Conservation (phyloP, 306 rosid genomes). For the Gynostemma pentaphyllum region DNA sequence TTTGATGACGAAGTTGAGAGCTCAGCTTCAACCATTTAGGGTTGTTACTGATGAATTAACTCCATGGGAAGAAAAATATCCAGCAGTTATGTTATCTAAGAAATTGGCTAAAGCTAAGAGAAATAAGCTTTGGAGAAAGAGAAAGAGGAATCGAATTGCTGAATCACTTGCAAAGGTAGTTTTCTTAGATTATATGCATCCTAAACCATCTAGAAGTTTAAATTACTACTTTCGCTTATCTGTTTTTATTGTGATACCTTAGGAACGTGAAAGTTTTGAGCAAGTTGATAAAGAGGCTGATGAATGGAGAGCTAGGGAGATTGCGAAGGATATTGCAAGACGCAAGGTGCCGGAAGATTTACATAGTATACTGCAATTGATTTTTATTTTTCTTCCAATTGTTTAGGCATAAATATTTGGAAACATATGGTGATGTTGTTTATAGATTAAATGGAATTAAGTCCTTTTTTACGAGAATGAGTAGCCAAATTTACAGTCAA, state of each 20-base stretch:
- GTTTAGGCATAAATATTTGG: background rate
- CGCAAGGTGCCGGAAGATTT: constrained; percentile 40
- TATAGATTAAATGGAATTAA: background rate
- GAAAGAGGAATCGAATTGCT: constrained; percentile 43
- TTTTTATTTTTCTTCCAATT: background rate
- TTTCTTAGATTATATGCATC: constrained; percentile 10
- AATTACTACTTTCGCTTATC: constrained; percentile 7
- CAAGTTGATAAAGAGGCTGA: constrained; percentile 69
- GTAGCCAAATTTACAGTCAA: background rate
- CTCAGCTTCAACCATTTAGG: constrained; percentile 57
- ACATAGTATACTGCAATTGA: background rate
- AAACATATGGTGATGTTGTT: background rate
- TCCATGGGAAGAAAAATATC: constrained; percentile 85
- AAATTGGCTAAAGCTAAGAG: constrained; percentile 43
- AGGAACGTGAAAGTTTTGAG: constrained; percentile 50
- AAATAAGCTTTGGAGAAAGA: constrained; percentile 72
- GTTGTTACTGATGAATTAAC: constrained; percentile 29
- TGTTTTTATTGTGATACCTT: constrained; percentile 12
- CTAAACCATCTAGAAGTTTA: background rate
- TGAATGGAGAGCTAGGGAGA: constrained; percentile 85
- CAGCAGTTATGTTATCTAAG: constrained; percentile 31
- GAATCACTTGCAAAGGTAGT: constrained; percentile 55
- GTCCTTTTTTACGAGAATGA: background rate
- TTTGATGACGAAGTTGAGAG: constrained; percentile 44
- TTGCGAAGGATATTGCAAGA: constrained; percentile 70